These are phyloP conservation scores for Clarireedia hainanense DNA, from an alignment of 2,329 filamentous ascomycete genomes.

Conservation along the genomic window DNA sequence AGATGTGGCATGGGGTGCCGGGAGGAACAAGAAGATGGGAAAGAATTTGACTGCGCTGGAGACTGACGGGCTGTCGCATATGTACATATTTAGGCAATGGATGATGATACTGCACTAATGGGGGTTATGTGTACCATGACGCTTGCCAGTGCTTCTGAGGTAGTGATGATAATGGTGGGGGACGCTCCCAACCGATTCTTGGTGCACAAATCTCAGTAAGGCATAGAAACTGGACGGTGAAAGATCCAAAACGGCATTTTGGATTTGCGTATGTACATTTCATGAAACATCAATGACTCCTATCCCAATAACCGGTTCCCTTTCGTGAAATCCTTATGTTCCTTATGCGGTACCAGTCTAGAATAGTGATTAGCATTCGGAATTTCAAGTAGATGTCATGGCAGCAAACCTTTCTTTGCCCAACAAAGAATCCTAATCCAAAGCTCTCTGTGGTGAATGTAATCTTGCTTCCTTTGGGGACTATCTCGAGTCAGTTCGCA, in stretches of 20 bases:
- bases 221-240: too few species aligned
- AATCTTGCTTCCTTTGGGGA: slow-evolving; percentile 30
- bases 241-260: background rate
- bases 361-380: background rate
- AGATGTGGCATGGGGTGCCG: too few species aligned
- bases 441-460: slow-evolving; percentile 29
- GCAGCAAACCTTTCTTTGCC: slow-evolving; percentile 26
- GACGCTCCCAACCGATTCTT: too few species aligned
- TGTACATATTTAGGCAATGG: too few species aligned
- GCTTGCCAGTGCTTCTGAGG: too few species aligned
- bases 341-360: background rate
- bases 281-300: background rate
- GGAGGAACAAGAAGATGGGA: too few species aligned
- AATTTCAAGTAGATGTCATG: background rate
- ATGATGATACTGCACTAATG: too few species aligned
- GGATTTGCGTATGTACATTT: background rate
- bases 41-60: too few species aligned
- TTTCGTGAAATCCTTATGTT: background rate
- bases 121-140: too few species aligned
- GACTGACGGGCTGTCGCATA: too few species aligned
- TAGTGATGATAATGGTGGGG: too few species aligned
- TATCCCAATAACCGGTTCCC: background rate
- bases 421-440: slow-evolving; percentile 30
- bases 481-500: slow-evolving; percentile 16
- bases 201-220: too few species aligned